Evolutionary conservation across 495 filamentous ascomycete genomes (phyloP), one percentile per base, ranked within the genome.

Genomic region (Talaromyces nanjingensis): DNA sequence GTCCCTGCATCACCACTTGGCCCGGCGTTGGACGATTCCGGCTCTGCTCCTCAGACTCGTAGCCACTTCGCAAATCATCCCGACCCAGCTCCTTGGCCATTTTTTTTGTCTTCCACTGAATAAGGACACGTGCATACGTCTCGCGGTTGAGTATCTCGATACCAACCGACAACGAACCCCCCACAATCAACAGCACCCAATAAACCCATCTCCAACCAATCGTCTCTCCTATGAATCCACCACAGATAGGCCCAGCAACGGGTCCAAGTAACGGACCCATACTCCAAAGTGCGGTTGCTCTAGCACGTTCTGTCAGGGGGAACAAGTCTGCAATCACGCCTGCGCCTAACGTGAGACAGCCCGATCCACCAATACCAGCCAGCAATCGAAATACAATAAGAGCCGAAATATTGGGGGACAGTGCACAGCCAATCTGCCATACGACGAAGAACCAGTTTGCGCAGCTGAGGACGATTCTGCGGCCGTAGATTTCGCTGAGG

Each of bases 381-480:
- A 89, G 70, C 24, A 91, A 80, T 3, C 88, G 86, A 69, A 88
- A 89, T 9, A 86, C 79, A 24, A 91, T 86, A 11, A 90, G 74
- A 1, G 75, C 66, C 5, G 65, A 65, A 29, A 91, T 77, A 49
- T 81, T 85, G 0, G 84, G 84, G 0, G 87, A 78, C 9, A 90
- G 72, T 3, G 88, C 89, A 66, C 87, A 89, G 1, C 87, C 88
- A 31, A 91, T 86, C 63, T 87, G 85, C 81, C 85, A 89, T 8
- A 82, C 65, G 11, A 81, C 67, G 60, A 82, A 80, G 37, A 80
- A 71, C 58, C 70, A 62, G 62, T 81, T 78, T 47, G 73, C 71
- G 62, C 59, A 60, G 63, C 76, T 73, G 58, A 76, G 72, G 3
- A 81, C 62, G 29, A 73, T 68, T 4, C 74, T 63, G 2, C 78